These are phyloP conservation scores for Abortiporus biennis DNA, from an alignment of 1,284 basidiomycete species.

Conservation along the genomic window DNA sequence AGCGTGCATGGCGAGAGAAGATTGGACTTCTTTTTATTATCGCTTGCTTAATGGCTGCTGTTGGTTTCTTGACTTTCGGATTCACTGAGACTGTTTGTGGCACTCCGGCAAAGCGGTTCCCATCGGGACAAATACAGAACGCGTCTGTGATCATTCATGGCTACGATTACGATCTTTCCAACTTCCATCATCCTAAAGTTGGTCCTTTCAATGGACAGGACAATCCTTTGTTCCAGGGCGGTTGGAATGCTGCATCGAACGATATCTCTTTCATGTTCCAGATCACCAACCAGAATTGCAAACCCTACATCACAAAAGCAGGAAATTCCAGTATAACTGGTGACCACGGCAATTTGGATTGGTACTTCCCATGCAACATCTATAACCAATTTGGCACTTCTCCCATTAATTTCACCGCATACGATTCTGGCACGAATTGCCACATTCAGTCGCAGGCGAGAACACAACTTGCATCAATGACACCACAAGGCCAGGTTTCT, in stretches of 20 bases:
- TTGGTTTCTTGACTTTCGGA: conserved; percentile 99
- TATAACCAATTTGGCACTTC: conserved; percentile 69
- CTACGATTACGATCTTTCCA: conserved; percentile 86
- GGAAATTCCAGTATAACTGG: conserved; percentile 62
- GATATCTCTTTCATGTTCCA: conserved; percentile 96
- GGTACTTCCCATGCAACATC: conserved; percentile 97
- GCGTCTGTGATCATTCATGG: conserved; percentile 92
- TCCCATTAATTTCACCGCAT: conserved; percentile 62
- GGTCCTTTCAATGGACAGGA: conserved; percentile 69
- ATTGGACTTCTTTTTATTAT: conserved; percentile 90
- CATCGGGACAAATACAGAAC: conserved; percentile 71
- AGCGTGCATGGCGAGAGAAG: conserved; percentile 98
- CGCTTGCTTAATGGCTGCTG: conserved; percentile 77
- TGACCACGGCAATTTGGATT: conserved; percentile 52
- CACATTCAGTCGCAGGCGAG: conserved; percentile 61
- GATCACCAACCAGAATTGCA: conserved; percentile 80
- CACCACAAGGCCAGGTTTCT: conserved; percentile 80
- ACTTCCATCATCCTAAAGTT: conserved; percentile 77
- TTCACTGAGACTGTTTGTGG: conserved; percentile 96
- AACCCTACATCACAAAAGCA: conserved; percentile 70
- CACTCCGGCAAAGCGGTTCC: conserved; percentile 74
- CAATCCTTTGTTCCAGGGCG: conserved; percentile 79
- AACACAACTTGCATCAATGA: conserved; percentile 39
- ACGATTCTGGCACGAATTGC: conserved; percentile 62
- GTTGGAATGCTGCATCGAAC: conserved; percentile 76